These are phyloP conservation scores for Lachancea fermentati DNA, from an alignment of 805 yeast species.

Conservation along the genomic window DNA sequence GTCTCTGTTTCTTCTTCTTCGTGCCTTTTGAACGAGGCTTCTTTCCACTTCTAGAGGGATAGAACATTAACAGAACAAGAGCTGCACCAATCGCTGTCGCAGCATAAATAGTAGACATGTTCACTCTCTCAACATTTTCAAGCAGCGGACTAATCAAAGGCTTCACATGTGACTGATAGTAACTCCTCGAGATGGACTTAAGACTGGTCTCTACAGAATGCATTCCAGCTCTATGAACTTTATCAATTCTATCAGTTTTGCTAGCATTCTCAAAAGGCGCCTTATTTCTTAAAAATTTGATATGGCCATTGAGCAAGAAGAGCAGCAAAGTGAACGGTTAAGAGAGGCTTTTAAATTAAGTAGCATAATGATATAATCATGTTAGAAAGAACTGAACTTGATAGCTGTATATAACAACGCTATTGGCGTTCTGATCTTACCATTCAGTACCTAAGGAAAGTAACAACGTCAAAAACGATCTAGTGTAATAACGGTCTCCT, in stretches of 20 bases:
- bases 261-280: too few species aligned
- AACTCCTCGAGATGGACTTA: background rate
- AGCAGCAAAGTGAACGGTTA: too few species aligned
- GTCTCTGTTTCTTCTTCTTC: slow-evolving; percentile 6
- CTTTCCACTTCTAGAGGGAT: slow-evolving; percentile 1
- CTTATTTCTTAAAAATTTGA: too few species aligned
- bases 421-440: too few species aligned
- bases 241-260: background rate
- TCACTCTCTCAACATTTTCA: background rate
- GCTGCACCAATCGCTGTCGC: slow-evolving; percentile 7
- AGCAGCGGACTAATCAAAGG: background rate
- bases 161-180: background rate
- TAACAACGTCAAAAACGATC: background rate
- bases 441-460: too few species aligned
- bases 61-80: background rate
- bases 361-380: too few species aligned
- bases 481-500: background rate
- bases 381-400: too few species aligned
- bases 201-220: background rate
- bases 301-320: too few species aligned
- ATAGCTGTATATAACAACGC: too few species aligned
- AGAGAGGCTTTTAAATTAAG: too few species aligned
- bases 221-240: slow-evolving; percentile 1
- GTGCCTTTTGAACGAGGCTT: background rate
- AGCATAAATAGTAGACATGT: slow-evolving; percentile 3